Evolutionary conservation across 176 grass and related monocot species (phyloP), one percentile per base, ranked within the genome.

Genomic region (Bothriochloa decipiens): DNA sequence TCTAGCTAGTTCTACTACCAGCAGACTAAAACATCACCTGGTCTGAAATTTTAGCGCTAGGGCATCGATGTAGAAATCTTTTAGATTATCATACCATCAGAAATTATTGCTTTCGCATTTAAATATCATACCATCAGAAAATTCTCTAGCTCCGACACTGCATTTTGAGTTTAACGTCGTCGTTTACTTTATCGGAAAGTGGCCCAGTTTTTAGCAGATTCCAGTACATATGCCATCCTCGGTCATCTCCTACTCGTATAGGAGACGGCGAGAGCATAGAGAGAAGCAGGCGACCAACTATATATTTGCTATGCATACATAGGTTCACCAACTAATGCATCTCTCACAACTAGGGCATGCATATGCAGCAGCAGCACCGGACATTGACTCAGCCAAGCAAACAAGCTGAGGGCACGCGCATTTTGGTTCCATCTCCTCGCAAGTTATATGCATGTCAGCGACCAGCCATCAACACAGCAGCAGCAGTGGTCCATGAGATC

Each of bases 381-480:
- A 75, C 25, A 26, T 39, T 16, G 58, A 53, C 42, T 42, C 77
- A 5, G 22, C 11, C 43, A 74, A 25, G 53, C 66, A 79, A 79
- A 8, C 27, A 64, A 39, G 26, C 29, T 18, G 10, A 57, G 58
- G 36, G 67, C 80, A 29, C 40, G 81, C 81, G 45, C 40, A 25
- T 79, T 42, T 84, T 72, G 35, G 81, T 78, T 20, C 11, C 87
- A 57, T 79, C 81, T 46, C 26, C 26, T 74, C 35, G 33, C 16
- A 64, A 77, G 41, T 8, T 46, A 77, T 46, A 71, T 20, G 57
- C 53, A 8, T 33, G 43, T n/a, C 65, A 49, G 11, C 79, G 37
- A 87, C n/a, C 5, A 16, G 25, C 70, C n/a, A 46, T 20, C 45
- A 50, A 8, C 53, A 8, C 53, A 8, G 1, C 45, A 8, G 3